Conservation (phyloP, 1,284 basidiomycete species). For the Sanghuangporus baumii region DNA sequence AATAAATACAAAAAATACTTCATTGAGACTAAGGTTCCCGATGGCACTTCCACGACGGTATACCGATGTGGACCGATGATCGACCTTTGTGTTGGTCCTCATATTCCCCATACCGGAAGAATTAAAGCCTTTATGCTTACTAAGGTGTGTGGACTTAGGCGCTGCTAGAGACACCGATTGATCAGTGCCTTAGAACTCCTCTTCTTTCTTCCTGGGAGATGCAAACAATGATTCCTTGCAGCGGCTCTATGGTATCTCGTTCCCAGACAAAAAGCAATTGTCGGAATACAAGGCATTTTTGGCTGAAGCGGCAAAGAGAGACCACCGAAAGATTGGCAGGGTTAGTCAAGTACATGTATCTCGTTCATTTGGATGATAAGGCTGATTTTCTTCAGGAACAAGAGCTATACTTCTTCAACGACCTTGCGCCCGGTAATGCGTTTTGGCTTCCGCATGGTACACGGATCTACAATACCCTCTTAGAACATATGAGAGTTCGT, state of each 20-base stretch:
- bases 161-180: background rate
- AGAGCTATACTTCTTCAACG: slow-evolving; percentile 99
- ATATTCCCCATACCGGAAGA: slow-evolving; percentile 95
- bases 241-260: slow-evolving; percentile 97
- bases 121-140: slow-evolving; percentile 97
- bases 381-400: slow-evolving; percentile 56
- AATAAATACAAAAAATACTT: slow-evolving; percentile 99
- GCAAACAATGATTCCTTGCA: slow-evolving; percentile 93
- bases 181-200: slow-evolving; percentile 68
- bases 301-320: slow-evolving; percentile 94
- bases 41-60: slow-evolving; percentile 95
- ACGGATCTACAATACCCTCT: slow-evolving; percentile 92
- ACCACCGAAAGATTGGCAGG: slow-evolving; percentile 94
- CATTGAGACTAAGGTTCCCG: slow-evolving; percentile 93
- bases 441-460: slow-evolving; percentile 99
- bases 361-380: background rate
- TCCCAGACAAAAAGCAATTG: slow-evolving; percentile 97
- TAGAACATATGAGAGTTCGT: slow-evolving; percentile 85
- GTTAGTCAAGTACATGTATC: slow-evolving; percentile 29
- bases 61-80: slow-evolving; percentile 99
- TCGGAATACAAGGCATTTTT: slow-evolving; percentile 96
- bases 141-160: slow-evolving; percentile 50
- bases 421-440: slow-evolving; percentile 89
- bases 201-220: slow-evolving; percentile 98
- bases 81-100: slow-evolving; percentile 95